Evolutionary conservation across 2,329 filamentous ascomycete species (phyloP).

Genomic region (Pseudogymnoascus sp.): DNA sequence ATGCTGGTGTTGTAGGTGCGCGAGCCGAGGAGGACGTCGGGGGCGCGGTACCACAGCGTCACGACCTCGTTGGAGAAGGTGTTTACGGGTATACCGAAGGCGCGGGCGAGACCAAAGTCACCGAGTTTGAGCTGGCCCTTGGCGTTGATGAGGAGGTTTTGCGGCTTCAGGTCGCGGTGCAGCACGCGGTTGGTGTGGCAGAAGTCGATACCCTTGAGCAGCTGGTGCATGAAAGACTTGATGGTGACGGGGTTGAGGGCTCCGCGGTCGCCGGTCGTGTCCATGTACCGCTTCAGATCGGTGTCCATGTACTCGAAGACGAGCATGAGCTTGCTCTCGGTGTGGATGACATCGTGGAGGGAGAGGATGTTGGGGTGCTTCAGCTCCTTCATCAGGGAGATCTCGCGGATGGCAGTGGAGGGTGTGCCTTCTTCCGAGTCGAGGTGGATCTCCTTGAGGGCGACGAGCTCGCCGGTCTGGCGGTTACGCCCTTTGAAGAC

Average conservation of each 20-base stretch:
- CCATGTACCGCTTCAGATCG: constrained; percentile 98
- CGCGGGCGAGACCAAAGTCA: constrained; percentile 87
- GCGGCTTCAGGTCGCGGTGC: constrained; percentile 90
- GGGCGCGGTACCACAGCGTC: constrained; percentile 94
- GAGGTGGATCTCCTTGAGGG: constrained; percentile 96
- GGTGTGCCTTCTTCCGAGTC: constrained; percentile 98
- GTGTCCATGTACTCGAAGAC: constrained; percentile 99
- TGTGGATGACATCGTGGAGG: constrained; percentile 97
- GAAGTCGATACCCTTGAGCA: constrained; percentile 91
- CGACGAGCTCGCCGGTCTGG: constrained; percentile 92
- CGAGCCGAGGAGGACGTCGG: constrained; percentile 87
- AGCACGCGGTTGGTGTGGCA: constrained; percentile 96
- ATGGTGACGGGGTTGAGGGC: constrained; percentile 83
- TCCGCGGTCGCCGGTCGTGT: constrained; percentile 79
- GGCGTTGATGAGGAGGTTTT: constrained; percentile 91
- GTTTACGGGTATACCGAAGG: constrained; percentile 95
- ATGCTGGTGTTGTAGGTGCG: constrained; percentile 99
- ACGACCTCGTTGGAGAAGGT: constrained; percentile 98
- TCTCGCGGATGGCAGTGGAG: constrained; percentile 94
- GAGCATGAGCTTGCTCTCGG: constrained; percentile 98
- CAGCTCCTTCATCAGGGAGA: constrained; percentile 97
- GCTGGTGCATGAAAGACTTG: constrained; percentile 99
- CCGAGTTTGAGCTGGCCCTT: constrained; percentile 87
- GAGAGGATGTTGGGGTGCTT: constrained; percentile 98
- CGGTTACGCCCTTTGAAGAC: constrained; percentile 98